Percentiles rank a stretch among this genome's conserved stretches.
Conservation (phyloP, 176 grass and related monocot species). For the Puccinellia tenuiflora region DNA sequence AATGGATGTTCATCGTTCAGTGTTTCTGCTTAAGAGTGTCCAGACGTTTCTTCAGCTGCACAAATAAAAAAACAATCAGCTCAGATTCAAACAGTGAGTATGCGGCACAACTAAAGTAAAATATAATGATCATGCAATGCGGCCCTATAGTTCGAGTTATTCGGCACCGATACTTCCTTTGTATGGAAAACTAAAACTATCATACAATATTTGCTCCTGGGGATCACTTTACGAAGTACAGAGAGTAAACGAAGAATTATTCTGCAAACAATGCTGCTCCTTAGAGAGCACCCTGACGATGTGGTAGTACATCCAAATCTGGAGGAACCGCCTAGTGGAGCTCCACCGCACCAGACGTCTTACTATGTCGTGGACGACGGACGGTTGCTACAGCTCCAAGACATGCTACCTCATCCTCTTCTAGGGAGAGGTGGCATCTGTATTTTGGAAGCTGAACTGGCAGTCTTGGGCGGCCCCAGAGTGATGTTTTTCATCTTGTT, state of each 20-base stretch:
- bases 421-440: no score
- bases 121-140: background rate
- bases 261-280: background rate
- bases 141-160: background rate
- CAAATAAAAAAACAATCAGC: background rate
- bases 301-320: no score
- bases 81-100: background rate
- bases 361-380: no score
- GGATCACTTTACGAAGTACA: background rate
- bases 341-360: no score
- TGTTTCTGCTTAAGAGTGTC: background rate
- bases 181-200: background rate
- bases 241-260: background rate
- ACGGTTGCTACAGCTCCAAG: no score
- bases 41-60: conserved; percentile 28
- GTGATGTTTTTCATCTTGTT: no score
- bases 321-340: no score
- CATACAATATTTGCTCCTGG: background rate
- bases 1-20: background rate
- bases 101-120: background rate
- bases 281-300: no score
- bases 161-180: background rate
- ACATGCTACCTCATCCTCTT: no score
- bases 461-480: no score
- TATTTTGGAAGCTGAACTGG: no score